Base-by-base conservation (phyloP, 2,329 filamentous ascomycete genomes). In the Pseudogymnoascus sp. region DNA sequence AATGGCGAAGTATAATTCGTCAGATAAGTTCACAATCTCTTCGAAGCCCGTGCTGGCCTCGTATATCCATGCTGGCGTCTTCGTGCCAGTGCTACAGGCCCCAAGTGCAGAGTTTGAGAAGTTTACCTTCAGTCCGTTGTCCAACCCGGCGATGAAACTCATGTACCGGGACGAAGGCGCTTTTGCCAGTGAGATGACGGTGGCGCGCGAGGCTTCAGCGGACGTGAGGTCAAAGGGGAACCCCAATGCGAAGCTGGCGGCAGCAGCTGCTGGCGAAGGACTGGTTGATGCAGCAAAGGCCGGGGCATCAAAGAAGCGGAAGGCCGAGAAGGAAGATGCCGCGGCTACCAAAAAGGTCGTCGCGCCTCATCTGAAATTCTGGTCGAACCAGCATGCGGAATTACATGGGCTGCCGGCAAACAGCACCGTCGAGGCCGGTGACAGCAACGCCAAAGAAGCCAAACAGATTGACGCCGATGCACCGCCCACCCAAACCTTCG, bases 21-120 rank as follows among this genome's bases (percentile, higher is more conserved):
- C 87, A 28, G 84, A 90, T 10, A 88, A 86, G 60, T 93, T 93
- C 70, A 91, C 88, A 2, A 90, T 95, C 65, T 87, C 87, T 0
- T 90, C 88, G 2, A 88, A 86, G 67, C 84, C 86, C 0, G 88
- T 91, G 14, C 81, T 84, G 10, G 81, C 91, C 24, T 88, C 84
- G 46, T 91, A 89, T 68, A 92, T 93, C 40, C 90, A 95, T 67
- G 85, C 89, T n/a, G 90, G 90, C 4, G 90, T 95, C 2, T 95
- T 96, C 70, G 84, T 93, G 11, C 90, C 89, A 0, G 87, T 89
- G 46, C 80, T 89, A 59, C 83, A 87, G 60, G 80, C 82, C 6
- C 64, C 78, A 1, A 79, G 80, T 4, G 78, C 82, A 0, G 82
- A 82, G 16, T 83, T 80, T n/a, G 81, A 84, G 12, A 79, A 77